Evolutionary conservation across 148 eudicot species (phyloP).

Genomic region (Pouteria glomerata): DNA sequence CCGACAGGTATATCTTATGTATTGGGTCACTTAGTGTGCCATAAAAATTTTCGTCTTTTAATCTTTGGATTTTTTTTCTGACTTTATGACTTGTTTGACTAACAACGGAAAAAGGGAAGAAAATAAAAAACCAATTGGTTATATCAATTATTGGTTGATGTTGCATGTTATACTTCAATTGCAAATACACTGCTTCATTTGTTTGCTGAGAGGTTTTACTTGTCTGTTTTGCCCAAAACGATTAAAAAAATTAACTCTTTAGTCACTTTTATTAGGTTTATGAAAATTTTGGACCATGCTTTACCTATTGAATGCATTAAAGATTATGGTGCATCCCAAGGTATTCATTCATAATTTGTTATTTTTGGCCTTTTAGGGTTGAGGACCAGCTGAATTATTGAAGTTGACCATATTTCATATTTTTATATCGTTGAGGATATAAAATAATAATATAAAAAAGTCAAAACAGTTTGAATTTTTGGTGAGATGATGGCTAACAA

Average conservation of each 20-base stretch:
- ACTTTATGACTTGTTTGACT: not conserved
- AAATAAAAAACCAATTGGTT: not conserved
- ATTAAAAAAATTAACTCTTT: not conserved
- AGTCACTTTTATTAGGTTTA: not conserved
- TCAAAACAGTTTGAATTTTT: too few species aligned
- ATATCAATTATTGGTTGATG: not conserved
- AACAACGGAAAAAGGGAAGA: not conserved
- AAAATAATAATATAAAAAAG: too few species aligned
- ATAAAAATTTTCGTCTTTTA: not conserved
- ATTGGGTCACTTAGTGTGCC: not conserved
- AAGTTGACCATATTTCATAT: too few species aligned
- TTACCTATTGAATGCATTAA: not conserved
- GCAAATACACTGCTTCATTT: not conserved
- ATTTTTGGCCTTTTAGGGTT: too few species aligned
- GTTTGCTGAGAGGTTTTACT: not conserved
- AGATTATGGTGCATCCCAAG: not conserved
- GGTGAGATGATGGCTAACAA: too few species aligned
- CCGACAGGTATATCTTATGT: slow-evolving; percentile 66
- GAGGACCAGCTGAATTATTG: too few species aligned
- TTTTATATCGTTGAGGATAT: too few species aligned
- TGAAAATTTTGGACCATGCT: not conserved
- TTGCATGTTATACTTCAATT: not conserved
- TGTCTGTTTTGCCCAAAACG: not conserved
- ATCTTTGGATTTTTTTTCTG: not conserved
- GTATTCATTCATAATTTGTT: not conserved